Evolutionary conservation across 768 basidiomycete species (phyloP).

Genomic region (Hemileccinum impolitum): DNA sequence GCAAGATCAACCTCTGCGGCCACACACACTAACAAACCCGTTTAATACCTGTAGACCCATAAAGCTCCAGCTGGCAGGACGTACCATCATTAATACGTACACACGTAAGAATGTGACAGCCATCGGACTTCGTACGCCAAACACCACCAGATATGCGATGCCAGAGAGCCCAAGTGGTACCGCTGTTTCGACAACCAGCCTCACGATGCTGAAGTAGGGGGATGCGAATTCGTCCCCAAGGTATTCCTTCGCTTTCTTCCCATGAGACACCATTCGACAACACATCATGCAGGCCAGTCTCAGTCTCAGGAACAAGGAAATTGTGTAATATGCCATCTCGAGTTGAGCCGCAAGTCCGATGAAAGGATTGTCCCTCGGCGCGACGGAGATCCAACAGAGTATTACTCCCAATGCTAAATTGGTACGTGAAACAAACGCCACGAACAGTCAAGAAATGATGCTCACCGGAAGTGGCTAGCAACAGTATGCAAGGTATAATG

Average conservation of each 20-base stretch:
- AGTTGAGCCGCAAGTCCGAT: not conserved
- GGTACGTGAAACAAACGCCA: not conserved
- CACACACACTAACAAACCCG: conserved; percentile 5
- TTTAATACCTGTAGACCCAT: not conserved
- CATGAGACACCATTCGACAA: conserved; percentile 1
- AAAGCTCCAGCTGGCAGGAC: not conserved
- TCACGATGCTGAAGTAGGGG: conserved; percentile 2
- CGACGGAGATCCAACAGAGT: not conserved
- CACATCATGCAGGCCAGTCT: conserved; percentile 8
- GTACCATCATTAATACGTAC: conserved; percentile 7
- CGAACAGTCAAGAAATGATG: not conserved
- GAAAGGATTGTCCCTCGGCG: not conserved
- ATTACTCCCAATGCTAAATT: conserved; percentile 2
- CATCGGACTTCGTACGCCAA: not conserved
- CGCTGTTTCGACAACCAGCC: conserved; percentile 11
- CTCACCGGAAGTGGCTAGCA: conserved; percentile 12
- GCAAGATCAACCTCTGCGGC: conserved; percentile 11
- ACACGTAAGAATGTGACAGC: not conserved
- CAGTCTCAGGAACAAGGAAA: conserved; percentile 1
- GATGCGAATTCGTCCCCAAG: conserved; percentile 4
- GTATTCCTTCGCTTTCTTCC: not conserved
- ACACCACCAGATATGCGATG: conserved; percentile 3
- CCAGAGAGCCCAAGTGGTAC: conserved; percentile 12
- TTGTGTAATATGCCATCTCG: conserved; percentile 1
- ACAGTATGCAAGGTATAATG: conserved; percentile 9